A percentile compares a stretch with the other conserved stretches of the same genome.
Evolutionary conservation across 2,329 filamentous ascomycete species (phyloP).

Genomic region (Pseudogymnoascus sp.): DNA sequence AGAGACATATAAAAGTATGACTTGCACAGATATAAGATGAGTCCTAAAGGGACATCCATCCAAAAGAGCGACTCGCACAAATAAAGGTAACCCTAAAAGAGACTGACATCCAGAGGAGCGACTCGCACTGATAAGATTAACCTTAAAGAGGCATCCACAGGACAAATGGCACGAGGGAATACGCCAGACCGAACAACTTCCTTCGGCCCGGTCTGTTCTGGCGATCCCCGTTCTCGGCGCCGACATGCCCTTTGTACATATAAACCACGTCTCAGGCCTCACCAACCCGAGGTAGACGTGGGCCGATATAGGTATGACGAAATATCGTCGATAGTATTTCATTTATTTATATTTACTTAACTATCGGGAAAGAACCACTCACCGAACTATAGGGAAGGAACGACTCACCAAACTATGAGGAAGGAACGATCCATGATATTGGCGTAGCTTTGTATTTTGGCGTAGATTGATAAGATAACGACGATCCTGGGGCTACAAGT

Average conservation of each 20-base stretch:
- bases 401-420: neutral
- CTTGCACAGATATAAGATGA: no score
- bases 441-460: neutral
- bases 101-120: no score
- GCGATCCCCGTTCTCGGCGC: neutral
- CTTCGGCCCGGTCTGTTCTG: neutral
- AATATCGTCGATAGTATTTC: neutral
- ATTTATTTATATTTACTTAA: neutral
- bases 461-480: neutral
- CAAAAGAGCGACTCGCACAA: no score
- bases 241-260: neutral
- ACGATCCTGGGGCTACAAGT: neutral
- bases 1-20: no score
- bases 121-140: no score
- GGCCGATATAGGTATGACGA: neutral
- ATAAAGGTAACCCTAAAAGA: no score
- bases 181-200: neutral
- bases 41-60: no score
- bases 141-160: neutral
- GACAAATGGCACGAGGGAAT: neutral
- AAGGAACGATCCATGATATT: neutral
- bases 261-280: neutral
- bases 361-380: neutral
- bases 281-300: neutral
- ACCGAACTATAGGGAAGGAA: neutral